phyloP scores from a whole-genome alignment of 176 grass and related monocot species.

The Rhipidocladum racemiflorum region DNA sequence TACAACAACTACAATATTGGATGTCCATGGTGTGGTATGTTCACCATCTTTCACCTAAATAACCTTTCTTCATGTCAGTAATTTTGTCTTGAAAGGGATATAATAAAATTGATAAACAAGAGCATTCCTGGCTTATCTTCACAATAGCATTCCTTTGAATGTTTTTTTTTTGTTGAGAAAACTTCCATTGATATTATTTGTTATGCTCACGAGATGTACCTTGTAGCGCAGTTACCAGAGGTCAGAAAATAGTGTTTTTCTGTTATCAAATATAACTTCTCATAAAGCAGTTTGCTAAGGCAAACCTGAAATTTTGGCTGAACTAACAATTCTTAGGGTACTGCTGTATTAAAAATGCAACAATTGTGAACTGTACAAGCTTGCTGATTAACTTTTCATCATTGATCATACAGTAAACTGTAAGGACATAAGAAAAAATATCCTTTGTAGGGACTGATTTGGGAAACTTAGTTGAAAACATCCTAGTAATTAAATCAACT shows the following conservation, averaged over 20 bases:
- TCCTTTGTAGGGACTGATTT: neutral
- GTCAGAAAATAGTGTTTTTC: neutral
- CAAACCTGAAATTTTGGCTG: neutral
- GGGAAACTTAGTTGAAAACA: constrained; percentile 1
- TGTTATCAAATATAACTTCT: neutral
- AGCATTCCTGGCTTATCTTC: constrained; percentile 8
- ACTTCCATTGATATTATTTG: neutral
- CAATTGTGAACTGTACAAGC: neutral
- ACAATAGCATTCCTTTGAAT: neutral
- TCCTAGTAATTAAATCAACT: constrained; percentile 9
- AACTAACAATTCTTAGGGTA: neutral
- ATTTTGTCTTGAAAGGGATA: constrained; percentile 1
- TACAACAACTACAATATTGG: constrained; percentile 90
- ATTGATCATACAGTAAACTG: neutral
- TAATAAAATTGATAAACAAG: neutral
- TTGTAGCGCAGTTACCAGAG: neutral
- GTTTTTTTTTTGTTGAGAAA: neutral
- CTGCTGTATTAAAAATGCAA: neutral
- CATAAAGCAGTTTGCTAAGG: neutral
- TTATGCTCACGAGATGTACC: neutral
- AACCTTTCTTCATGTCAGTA: constrained; percentile 23
- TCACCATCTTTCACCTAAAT: constrained; percentile 4
- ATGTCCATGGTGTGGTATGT: constrained; percentile 97
- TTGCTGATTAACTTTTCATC: neutral
- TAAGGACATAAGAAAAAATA: neutral